phyloP scores from a whole-genome alignment of 1,284 basidiomycete species.

The Naganishia sp. region DNA sequence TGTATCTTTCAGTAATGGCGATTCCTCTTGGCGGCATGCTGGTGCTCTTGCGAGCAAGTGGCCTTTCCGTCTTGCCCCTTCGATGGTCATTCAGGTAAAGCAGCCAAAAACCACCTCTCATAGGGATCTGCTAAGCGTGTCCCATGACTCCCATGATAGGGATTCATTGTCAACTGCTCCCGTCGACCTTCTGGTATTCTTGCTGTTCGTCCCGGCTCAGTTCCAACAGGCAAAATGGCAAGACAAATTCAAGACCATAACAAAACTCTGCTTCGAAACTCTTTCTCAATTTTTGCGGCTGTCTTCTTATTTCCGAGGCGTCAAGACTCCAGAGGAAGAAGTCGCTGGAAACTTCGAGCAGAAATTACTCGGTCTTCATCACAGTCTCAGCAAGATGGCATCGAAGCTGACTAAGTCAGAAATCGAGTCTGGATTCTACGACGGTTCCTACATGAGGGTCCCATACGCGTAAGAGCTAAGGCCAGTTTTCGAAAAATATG shows the following conservation, averaged over 20 bases:
- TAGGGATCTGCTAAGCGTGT: not conserved
- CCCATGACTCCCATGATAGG: not conserved
- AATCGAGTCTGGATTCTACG: slow-evolving; percentile 6
- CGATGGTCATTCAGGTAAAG: slow-evolving; percentile 33
- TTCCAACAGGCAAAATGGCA: slow-evolving; percentile 5
- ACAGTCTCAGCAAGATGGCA: slow-evolving; percentile 5
- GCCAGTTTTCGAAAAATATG: not conserved
- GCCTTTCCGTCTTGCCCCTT: slow-evolving; percentile 25
- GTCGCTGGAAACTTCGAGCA: slow-evolving; percentile 25
- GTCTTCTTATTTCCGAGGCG: slow-evolving; percentile 33
- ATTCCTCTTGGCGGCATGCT: slow-evolving; percentile 32
- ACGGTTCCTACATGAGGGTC: slow-evolving; percentile 30
- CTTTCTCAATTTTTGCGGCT: slow-evolving; percentile 27
- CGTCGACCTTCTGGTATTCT: slow-evolving; percentile 22
- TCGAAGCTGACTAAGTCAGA: slow-evolving; percentile 8
- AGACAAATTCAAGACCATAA: slow-evolving; percentile 15
- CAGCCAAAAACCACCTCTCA: not conserved
- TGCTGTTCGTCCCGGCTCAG: slow-evolving; percentile 26
- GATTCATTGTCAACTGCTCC: slow-evolving; percentile 30
- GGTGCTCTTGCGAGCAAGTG: slow-evolving; percentile 8
- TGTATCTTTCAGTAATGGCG: slow-evolving; percentile 34
- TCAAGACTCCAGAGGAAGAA: slow-evolving; percentile 28
- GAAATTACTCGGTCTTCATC: slow-evolving; percentile 16
- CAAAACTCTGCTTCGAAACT: slow-evolving; percentile 26
- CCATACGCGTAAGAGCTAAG: slow-evolving; percentile 30